A percentile compares a stretch with the other conserved stretches of the same genome.
Evolutionary conservation across 768 basidiomycete species (phyloP).

Genomic region (Glaciozyma antarctica): DNA sequence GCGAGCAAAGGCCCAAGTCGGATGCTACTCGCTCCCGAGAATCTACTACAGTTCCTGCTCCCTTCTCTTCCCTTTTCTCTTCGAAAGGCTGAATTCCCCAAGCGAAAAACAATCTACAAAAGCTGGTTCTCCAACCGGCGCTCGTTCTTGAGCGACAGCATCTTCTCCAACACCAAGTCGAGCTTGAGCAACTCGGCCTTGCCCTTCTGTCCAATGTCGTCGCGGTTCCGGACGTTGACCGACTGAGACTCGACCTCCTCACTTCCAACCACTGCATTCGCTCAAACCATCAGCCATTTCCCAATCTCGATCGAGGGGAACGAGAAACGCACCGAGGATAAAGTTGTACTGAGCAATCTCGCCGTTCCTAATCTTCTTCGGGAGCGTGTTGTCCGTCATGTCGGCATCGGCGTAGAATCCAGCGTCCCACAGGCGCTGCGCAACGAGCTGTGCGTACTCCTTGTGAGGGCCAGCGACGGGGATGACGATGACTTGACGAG

Average conservation of each 20-base stretch:
- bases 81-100: neutral
- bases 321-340: constrained; percentile 62
- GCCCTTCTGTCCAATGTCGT: constrained; percentile 78
- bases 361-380: constrained; percentile 94
- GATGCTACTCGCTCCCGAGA: too few relatives aligned
- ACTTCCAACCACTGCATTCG: constrained; percentile 72
- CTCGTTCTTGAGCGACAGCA: constrained; percentile 60
- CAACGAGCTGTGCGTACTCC: constrained; percentile 70
- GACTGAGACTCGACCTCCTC: constrained; percentile 76
- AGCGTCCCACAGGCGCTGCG: constrained; percentile 53
- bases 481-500: constrained; percentile 88
- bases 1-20: too few relatives aligned
- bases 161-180: constrained; percentile 58
- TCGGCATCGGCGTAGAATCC: constrained; percentile 88
- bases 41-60: too few relatives aligned
- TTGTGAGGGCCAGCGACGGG: constrained; percentile 86
- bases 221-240: constrained; percentile 92
- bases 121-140: constrained; percentile 52
- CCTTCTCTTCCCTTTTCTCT: neutral
- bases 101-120: constrained; percentile 2
- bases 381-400: constrained; percentile 79
- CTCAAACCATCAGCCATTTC: neutral
- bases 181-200: constrained; percentile 68
- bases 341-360: constrained; percentile 98
- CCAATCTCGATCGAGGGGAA: neutral